Evolutionary conservation across 768 basidiomycete genomes (phyloP).

Genomic region (Xerocomus brunneocitrinus): DNA sequence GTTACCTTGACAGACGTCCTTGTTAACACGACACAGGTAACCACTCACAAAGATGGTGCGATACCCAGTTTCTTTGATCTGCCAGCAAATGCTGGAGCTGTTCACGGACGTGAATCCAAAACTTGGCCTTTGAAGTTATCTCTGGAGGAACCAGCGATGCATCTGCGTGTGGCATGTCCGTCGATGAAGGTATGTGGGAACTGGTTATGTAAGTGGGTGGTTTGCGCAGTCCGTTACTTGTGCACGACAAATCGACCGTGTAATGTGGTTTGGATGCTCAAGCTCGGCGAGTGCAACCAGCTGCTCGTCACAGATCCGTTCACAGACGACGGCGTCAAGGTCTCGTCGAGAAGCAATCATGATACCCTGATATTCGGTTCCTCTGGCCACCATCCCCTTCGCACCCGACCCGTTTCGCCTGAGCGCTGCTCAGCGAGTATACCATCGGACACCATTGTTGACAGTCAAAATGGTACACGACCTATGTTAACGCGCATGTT

Average conservation of each 20-base stretch:
- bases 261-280: slow-evolving; percentile 27
- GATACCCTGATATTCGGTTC: not conserved
- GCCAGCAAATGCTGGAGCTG: slow-evolving; percentile 62
- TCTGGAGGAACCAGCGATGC: slow-evolving; percentile 62
- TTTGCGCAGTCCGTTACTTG: not conserved
- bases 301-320: slow-evolving; percentile 19
- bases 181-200: not conserved
- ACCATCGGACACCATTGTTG: not conserved
- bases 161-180: slow-evolving; percentile 82
- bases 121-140: slow-evolving; percentile 68
- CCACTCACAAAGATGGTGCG: not conserved
- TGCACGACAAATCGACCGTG: not conserved
- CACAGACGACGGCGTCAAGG: slow-evolving; percentile 1
- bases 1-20: slow-evolving; percentile 50
- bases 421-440: not conserved
- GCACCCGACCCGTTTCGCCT: slow-evolving; percentile 8
- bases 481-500: slow-evolving; percentile 6
- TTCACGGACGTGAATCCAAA: slow-evolving; percentile 71
- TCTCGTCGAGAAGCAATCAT: not conserved
- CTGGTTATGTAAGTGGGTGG: not conserved
- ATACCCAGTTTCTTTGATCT: slow-evolving; percentile 75
- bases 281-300: slow-evolving; percentile 21
- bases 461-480: slow-evolving; percentile 1
- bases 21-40: slow-evolving; percentile 3
- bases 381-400: slow-evolving; percentile 16